Percentiles rank a stretch among this genome's conserved stretches.
phyloP scores from a whole-genome alignment of 2,329 filamentous ascomycete species.

The Fusarium fujikuroi region DNA sequence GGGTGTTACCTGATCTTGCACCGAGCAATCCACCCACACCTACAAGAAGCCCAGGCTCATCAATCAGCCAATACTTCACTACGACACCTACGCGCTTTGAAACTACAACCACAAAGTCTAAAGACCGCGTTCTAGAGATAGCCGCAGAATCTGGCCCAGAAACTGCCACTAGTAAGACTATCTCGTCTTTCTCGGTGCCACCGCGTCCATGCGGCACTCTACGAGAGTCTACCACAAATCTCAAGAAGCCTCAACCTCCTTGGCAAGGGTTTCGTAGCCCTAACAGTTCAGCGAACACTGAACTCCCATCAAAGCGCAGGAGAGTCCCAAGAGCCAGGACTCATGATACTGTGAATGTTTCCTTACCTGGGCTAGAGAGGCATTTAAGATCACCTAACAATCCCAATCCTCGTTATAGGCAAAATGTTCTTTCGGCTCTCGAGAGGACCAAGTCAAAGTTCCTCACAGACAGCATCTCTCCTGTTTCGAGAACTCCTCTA shows the following conservation, averaged over 20 bases:
- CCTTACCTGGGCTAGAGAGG: conserved; percentile 41
- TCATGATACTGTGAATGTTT: conserved; percentile 33
- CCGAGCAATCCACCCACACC: conserved; percentile 2
- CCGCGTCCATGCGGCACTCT: not conserved
- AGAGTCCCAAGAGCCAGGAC: conserved; percentile 20
- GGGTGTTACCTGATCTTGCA: conserved; percentile 46
- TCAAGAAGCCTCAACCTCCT: conserved; percentile 1
- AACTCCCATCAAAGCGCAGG: conserved; percentile 19
- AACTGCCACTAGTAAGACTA: not conserved
- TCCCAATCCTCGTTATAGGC: conserved; percentile 28
- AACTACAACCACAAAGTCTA: not conserved
- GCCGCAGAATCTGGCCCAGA: not conserved
- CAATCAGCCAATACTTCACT: conserved; percentile 37
- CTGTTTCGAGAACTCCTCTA: conserved; percentile 10
- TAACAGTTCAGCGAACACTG: not conserved
- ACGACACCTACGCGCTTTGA: not conserved
- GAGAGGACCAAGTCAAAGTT: conserved; percentile 46
- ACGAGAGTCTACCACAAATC: not conserved
- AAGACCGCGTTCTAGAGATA: not conserved
- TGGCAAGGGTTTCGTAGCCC: conserved; percentile 31
- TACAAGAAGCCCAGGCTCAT: conserved; percentile 4
- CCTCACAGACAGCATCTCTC: conserved; percentile 27
- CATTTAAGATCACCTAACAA: conserved; percentile 30
- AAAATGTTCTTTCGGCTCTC: conserved; percentile 45
- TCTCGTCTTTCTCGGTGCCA: not conserved